Evolutionary conservation across 345 rosid species (phyloP), one percentile per base, ranked within the genome.

Genomic region (Atalantia buxifolia): DNA sequence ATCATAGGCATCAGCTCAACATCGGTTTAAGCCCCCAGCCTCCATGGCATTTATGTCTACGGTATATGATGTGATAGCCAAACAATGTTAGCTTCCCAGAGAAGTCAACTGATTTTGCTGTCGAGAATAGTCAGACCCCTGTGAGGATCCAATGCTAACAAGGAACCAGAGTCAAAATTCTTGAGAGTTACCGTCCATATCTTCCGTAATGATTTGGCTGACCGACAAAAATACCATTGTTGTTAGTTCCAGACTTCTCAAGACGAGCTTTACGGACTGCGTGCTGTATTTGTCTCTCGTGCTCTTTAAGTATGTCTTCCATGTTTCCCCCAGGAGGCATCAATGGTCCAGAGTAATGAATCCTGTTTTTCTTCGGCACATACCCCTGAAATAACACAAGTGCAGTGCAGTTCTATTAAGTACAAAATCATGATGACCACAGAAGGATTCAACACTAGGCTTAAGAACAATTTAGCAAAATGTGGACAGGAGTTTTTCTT

Each of bases 281-380:
- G 63, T 91, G 92, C 81, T 94, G 99, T 82, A 96, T 92, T 70
- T 87, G 97, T 80, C 94, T 90, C 83, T 94, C 99, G 24, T 96
- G 99, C 72, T 94, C 98, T 84, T 85, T 92, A 27, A 96, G 91
- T 80, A 92, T 80, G 22, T 92, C 99, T 9, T 96, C 97, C 13
- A 92, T 90, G 87, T 89, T 94, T 59, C 94, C 95, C 28, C 97
- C 98, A 2, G 92, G 90, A 80, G 98, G 92, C 86, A 94, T 86
- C 90, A 96, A 78, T 9, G 99, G 99, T 79, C 99, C 99, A 4
- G 98, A 94, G 83, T 60, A 94, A 63, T 94, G 91, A 71, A 91
- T 89, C 84, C 91, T 92, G 84, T 80, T 94, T 83, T 92, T 94
- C 89, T 83, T 90, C 0, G 84, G 86, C 71, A 80, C 90, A 73